Percentiles rank a stretch among this genome's conserved stretches.
These are phyloP conservation scores for Pseudogymnoascus sp. DNA, from an alignment of 2,329 filamentous ascomycete genomes.

Conservation along the genomic window DNA sequence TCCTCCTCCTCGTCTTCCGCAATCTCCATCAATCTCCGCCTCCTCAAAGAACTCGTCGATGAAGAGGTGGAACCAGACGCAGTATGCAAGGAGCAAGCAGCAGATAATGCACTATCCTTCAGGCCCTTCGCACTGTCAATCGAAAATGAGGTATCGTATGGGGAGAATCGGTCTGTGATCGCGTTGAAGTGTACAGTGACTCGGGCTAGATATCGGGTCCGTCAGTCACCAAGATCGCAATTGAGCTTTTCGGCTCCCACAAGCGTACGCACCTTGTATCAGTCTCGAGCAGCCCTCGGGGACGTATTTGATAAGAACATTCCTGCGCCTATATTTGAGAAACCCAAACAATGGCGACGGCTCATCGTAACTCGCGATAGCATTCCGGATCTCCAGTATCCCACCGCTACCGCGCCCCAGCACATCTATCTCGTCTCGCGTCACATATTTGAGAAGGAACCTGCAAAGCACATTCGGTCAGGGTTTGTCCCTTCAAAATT, in stretches of 20 bases:
- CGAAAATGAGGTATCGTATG: slow-evolving; percentile 77
- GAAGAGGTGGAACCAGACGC: slow-evolving; percentile 80
- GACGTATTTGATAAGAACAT: slow-evolving; percentile 85
- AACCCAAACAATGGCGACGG: slow-evolving; percentile 86
- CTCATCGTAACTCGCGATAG: slow-evolving; percentile 71
- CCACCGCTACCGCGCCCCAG: slow-evolving; percentile 70
- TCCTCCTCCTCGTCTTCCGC: slow-evolving; percentile 86
- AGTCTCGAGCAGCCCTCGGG: slow-evolving; percentile 85
- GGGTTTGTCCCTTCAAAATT: slow-evolving; percentile 15
- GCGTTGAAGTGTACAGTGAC: slow-evolving; percentile 65
- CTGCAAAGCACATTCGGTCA: slow-evolving; percentile 38
- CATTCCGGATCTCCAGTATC: slow-evolving; percentile 71
- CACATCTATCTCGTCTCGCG: slow-evolving; percentile 79
- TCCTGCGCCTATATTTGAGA: slow-evolving; percentile 79
- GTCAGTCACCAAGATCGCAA: slow-evolving; percentile 18
- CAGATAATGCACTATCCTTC: slow-evolving; percentile 78
- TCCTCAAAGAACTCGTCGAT: slow-evolving; percentile 69
- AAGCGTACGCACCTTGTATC: slow-evolving; percentile 64
- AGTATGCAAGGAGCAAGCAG: slow-evolving; percentile 82
- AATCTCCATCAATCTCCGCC: slow-evolving; percentile 78
- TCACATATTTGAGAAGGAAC: slow-evolving; percentile 89
- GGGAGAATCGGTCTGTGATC: slow-evolving; percentile 64
- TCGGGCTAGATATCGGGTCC: slow-evolving; percentile 53
- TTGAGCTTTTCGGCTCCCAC: neutral
- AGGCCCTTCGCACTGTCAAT: slow-evolving; percentile 69